Base-by-base conservation (phyloP, 129 eudicot genomes). In the Arctium minus region DNA sequence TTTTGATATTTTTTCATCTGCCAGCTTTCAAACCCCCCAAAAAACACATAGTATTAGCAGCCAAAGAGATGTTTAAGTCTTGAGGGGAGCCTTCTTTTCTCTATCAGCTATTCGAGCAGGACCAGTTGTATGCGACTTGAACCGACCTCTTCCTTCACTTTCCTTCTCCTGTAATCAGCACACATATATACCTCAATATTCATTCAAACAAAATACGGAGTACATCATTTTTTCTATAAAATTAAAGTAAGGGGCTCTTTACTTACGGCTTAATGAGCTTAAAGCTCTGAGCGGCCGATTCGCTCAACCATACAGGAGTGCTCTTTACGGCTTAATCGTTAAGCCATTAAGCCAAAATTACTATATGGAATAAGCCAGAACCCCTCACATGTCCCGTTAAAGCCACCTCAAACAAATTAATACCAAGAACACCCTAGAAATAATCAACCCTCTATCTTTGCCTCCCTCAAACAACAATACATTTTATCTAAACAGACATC, bases 51-150 rank as follows among this genome's bases (percentile, higher is more conserved):
- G 37, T 31, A 46, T 76, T 29, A 3, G 71, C 27, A 29, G 4
- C 33, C 33, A 67, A 22, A 35, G 32, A 67, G 71, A 67, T 67
- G 71, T 67, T 62, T 90, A 92, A 9, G 74, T 84, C 89, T 94
- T 96, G 73, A 96, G 87, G 17, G 99, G 99, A 75, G 99, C 99
- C 88, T 96, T 96, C 94, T 96, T 96, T 78, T 84, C 98, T 90
- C 99, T 86, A 86, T 96, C 99, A 27, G 97, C 89, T 86, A 96
- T 93, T 50, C 98, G 91, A 76, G 93, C 88, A 39, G 97, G 97
- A 18, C 89, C 99, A 38, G 88, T 96, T 64, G 99, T 86, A 77
- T 96, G 99, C 15, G 99, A 91, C 84, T 96, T 96, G 79, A 96
- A 96, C 87, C 99, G 89, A 0, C 99, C 99, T 81, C 92, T 90